phyloP scores from a whole-genome alignment of 371 early-diverging fungal genomes.

The Apophysomyces elegans region DNA sequence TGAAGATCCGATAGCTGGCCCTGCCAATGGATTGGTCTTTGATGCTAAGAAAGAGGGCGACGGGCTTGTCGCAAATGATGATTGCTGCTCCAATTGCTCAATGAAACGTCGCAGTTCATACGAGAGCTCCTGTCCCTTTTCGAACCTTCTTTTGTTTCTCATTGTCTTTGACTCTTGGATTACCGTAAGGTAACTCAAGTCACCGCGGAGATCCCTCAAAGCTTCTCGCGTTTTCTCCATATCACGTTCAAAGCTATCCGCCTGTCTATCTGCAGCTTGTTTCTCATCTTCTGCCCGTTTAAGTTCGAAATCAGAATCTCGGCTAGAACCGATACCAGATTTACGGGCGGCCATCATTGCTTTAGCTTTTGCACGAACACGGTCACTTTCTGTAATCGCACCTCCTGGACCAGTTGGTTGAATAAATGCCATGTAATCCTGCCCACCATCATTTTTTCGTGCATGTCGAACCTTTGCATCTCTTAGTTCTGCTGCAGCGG shows the following conservation, averaged over 20 bases:
- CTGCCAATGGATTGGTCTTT: neutral
- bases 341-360: slow-evolving; percentile 69
- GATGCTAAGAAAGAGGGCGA: neutral
- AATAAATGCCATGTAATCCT: slow-evolving; percentile 48
- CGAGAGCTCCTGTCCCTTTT: slow-evolving; percentile 47
- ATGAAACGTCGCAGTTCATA: slow-evolving; percentile 52
- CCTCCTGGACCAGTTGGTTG: slow-evolving; percentile 67
- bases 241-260: slow-evolving; percentile 46
- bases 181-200: slow-evolving; percentile 39
- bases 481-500: slow-evolving; percentile 56
- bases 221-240: slow-evolving; percentile 47
- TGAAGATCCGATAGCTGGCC: slow-evolving; percentile 3
- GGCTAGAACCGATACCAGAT: slow-evolving; percentile 31
- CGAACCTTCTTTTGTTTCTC: slow-evolving; percentile 47
- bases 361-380: slow-evolving; percentile 68
- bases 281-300: slow-evolving; percentile 53
- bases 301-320: slow-evolving; percentile 37
- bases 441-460: slow-evolving; percentile 43
- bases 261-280: slow-evolving; percentile 39
- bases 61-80: neutral
- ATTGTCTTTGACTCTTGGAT: slow-evolving; percentile 30
- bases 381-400: slow-evolving; percentile 60
- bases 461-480: slow-evolving; percentile 56
- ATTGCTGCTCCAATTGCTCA: slow-evolving; percentile 41
- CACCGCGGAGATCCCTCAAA: slow-evolving; percentile 44